These are phyloP conservation scores for Citrullus mucosospermus DNA, from an alignment of 306 rosid genomes.

Conservation along the genomic window DNA sequence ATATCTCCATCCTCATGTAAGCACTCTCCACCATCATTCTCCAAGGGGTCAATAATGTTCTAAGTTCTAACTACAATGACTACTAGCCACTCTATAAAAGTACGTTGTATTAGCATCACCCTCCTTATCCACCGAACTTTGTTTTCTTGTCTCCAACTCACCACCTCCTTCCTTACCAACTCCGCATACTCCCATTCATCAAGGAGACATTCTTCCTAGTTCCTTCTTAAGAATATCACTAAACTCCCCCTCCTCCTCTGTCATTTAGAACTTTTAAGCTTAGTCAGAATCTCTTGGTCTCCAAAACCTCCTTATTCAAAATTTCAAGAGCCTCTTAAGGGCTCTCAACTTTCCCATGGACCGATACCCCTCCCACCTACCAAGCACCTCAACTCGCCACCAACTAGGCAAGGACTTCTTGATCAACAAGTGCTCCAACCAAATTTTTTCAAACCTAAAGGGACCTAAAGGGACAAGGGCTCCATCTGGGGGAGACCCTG, in stretches of 20 bases:
- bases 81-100: neutral
- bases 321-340: neutral
- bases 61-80: neutral
- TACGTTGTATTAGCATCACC: neutral
- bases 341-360: too few species aligned
- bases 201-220: neutral
- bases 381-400: neutral
- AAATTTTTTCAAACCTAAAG: too few species aligned
- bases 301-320: neutral
- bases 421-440: neutral
- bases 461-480: neutral
- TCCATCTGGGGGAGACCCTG: neutral
- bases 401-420: neutral
- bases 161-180: neutral
- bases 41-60: neutral
- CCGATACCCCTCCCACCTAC: neutral
- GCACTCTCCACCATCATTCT: neutral
- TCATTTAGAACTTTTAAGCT: neutral
- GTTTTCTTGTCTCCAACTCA: neutral
- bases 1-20: neutral
- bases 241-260: neutral
- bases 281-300: neutral
- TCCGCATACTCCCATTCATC: neutral
- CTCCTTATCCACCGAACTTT: neutral
- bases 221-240: neutral